Base-by-base conservation (phyloP, 768 basidiomycete genomes). In the Kondoa subrosea region DNA sequence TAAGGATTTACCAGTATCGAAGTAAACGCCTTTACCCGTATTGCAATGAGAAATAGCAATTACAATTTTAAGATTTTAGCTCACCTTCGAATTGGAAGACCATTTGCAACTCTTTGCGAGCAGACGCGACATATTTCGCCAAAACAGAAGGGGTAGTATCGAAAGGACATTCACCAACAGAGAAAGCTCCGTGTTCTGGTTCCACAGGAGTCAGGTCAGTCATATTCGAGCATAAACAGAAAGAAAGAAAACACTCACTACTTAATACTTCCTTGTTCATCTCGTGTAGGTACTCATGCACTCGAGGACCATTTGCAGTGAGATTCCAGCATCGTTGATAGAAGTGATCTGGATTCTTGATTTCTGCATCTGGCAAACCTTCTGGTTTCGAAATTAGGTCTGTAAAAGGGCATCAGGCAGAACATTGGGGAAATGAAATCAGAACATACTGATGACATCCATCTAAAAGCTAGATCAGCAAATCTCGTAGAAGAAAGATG, bases 201-300 rank as follows among this genome's bases (percentile, higher is more conserved):
- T n/a, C n/a, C n/a, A n/a, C n/a, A n/a, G 1, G 31, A 60, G 56
- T 27, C 21, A 25, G 58, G 56, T 15, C 56, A 15, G 15, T 56
- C 1, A 29, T 16, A 3, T 0, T 3, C 14, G 14, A 34, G 64
- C 15, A 61, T 80, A 79, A 69, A 83, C 80, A 2, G 84, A 84
- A 73, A 82, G 83, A 0, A 84, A 82, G 0, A 82, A 82, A 76
- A 85, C 85, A 60, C 85, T 84, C 16, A 85, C 84, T 27, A 84
- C 85, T 70, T 17, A 87, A 78, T 2, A 87, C 84, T 70, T 83
- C 80, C 34, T 71, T 65, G 67, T 84, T 75, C 85, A 89, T 86
- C 76, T 87, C 83, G 71, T 81, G 78, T 59, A 88, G 73, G 72
- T 81, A 88, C 67, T 86, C 83, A 72, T 87, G 85, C 0, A 87